phyloP scores from a whole-genome alignment of 768 basidiomycete species.

The Mycena belliarum region DNA sequence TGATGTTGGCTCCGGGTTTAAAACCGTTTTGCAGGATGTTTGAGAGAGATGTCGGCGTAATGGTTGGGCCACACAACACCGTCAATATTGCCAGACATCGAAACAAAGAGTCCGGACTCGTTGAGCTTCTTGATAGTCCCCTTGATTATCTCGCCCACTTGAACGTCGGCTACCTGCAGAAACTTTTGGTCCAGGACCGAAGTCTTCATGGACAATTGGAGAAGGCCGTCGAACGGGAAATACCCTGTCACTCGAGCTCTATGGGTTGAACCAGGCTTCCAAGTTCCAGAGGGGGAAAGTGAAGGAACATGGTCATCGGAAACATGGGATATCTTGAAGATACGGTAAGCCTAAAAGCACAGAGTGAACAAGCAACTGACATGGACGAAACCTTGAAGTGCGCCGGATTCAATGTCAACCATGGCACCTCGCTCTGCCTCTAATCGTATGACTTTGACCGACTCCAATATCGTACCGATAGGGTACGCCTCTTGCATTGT shows the following conservation, averaged over 20 bases:
- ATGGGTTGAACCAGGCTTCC: conserved; percentile 79
- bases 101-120: conserved; percentile 80
- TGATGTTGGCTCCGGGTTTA: conserved; percentile 78
- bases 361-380: conserved; percentile 46
- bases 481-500: conserved; percentile 61
- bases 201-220: conserved; percentile 84
- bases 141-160: conserved; percentile 84
- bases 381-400: conserved; percentile 80
- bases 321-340: conserved; percentile 84
- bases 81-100: conserved; percentile 84
- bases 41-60: conserved; percentile 92
- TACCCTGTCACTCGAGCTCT: conserved; percentile 86
- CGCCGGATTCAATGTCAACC: conserved; percentile 59
- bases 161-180: conserved; percentile 77
- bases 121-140: conserved; percentile 86
- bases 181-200: conserved; percentile 86
- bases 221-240: conserved; percentile 80
- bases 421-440: conserved; percentile 84
- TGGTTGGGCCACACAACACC: conserved; percentile 94
- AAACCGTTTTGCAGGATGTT: conserved; percentile 92
- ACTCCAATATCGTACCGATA: conserved; percentile 70
- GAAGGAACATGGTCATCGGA: conserved; percentile 88
- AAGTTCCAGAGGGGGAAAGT: conserved; percentile 76
- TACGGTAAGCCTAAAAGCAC: conserved; percentile 15
- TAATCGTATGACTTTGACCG: conserved; percentile 70